A percentile compares a stretch with the other conserved stretches of the same genome.
phyloP scores from a whole-genome alignment of 176 grass and related monocot species.

The Musa acuminata region DNA sequence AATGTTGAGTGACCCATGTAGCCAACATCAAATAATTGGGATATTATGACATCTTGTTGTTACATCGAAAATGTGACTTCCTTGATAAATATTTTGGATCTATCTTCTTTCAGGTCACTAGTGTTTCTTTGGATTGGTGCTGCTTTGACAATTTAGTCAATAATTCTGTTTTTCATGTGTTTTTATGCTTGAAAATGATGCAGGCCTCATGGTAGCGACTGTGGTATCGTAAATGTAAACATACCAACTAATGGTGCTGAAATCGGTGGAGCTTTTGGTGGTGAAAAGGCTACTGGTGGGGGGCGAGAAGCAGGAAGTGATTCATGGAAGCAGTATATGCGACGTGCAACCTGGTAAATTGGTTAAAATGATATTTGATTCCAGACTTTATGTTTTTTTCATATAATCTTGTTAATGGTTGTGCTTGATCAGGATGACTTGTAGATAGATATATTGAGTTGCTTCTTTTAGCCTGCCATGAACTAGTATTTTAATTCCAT shows the following conservation, averaged over 20 bases:
- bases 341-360: constrained; percentile 84
- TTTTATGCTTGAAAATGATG: constrained; percentile 32
- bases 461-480: background rate
- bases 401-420: background rate
- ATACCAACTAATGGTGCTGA: constrained; percentile 99
- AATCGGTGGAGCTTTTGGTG: constrained; percentile 98
- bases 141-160: background rate
- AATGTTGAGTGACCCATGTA: too few relatives aligned
- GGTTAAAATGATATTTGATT: constrained; percentile 9
- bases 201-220: constrained; percentile 87
- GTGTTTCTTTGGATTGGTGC: background rate
- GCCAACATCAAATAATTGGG: too few relatives aligned
- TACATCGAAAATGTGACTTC: background rate
- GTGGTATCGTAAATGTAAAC: constrained; percentile 96
- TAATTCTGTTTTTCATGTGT: background rate
- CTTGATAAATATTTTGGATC: background rate
- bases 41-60: too few relatives aligned
- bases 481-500: background rate
- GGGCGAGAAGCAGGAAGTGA: constrained; percentile 96
- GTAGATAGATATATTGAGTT: too few relatives aligned
- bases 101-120: background rate
- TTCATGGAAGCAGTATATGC: constrained; percentile 99
- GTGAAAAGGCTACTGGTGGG: constrained; percentile 93
- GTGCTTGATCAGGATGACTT: background rate
- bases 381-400: background rate